Base-by-base conservation (phyloP, 768 basidiomycete species). In the Tylopilus intermedius region DNA sequence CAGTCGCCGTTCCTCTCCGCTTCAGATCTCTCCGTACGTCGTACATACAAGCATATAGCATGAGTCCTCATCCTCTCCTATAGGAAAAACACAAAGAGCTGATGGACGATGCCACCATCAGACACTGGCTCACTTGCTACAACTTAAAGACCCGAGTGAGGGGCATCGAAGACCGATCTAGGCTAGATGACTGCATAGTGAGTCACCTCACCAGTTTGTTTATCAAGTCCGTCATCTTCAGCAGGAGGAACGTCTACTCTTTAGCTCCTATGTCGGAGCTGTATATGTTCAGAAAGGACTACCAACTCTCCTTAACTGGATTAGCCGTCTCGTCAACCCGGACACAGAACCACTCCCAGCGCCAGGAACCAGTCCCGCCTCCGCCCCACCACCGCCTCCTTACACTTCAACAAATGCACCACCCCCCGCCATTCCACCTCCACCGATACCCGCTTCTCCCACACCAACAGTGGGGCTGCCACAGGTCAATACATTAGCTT, bases 251-350 rank as follows among this genome's bases (percentile, higher is more conserved):
- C 72, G 72, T 26, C 68, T 66, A 41, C 76, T 83, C 45, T 85
- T 85, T 56, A 61, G 78, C 59, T 78, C 79, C 18, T 87, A 86
- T 56, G 71, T 87, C 11, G 86, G 84, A 8, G 86, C 83, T n/a
- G 66, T 84, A 11, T 83, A 79, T 63, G 71, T 77, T n/a, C 78
- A 79, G 47, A 77, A 73, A 49, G 86, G 85, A 21, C 61, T 79
- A 33, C 41, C 60, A 4, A 61, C 65, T 7, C 72, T 86, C 45
- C 74, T 81, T 60, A 59, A 67, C 22, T 88, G 84, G 84, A 76
- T 86, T 30, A 77, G 78, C 45, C 71, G 71, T 48, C 71, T 86
- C 26, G 71, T 86, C 46, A 77, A 76, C 57, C 82, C 84, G 8
- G 67, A 68, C 14, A 61, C 67, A n/a, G 58, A 67, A 50, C 57